Base-by-base conservation (phyloP, 2,329 filamentous ascomycete genomes). In the Rhynchosporium agropyri region DNA sequence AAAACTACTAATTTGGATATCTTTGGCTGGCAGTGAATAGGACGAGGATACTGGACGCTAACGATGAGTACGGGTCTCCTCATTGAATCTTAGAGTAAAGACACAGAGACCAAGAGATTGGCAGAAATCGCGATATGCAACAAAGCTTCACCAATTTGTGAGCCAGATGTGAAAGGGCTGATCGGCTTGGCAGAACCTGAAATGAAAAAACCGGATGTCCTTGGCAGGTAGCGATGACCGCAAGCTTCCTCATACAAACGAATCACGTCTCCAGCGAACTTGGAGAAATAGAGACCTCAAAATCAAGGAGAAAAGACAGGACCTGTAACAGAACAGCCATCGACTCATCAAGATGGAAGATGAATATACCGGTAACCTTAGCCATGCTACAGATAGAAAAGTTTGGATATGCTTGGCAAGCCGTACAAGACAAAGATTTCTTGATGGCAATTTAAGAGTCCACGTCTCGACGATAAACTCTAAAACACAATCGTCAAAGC, bases 41-140 rank as follows among this genome's bases (percentile, higher is more conserved):
- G 5, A 6, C 33, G 9, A 36, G 33, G 9, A 6, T 10, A 6
- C 33, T 10, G 5, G 9, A 5, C 33, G 33, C 33, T 36, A 36
- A 36, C 6, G 33, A 36, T 6, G 33, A 10, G 33, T 36, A 5
- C 6, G 9, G 6, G 33, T 36, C 33, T 36, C 33, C 33, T 6
- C 42, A 12, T 10, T n/a, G 15, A 43, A 43, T 12, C 15, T n/a
- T 43, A 43, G 4, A 9, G 6, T n/a, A 4, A 1, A 43, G 4
- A 15, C 2, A 4, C 12, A 9, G 13, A 43, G 15, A 12, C 42
- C 42, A 43, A 43, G 20, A 49, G 28, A 29, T 26, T 49, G 20
- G 46, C 46, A 49, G 15, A 12, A 31, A 20, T 26, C 13, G 12
- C 42, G 51, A 55, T 55, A 20, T 55, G 51, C 51, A 55, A 40